A percentile compares a stretch with the other conserved stretches of the same genome.
phyloP scores from a whole-genome alignment of 441 rosid genomes.

The Viola pubescens region DNA sequence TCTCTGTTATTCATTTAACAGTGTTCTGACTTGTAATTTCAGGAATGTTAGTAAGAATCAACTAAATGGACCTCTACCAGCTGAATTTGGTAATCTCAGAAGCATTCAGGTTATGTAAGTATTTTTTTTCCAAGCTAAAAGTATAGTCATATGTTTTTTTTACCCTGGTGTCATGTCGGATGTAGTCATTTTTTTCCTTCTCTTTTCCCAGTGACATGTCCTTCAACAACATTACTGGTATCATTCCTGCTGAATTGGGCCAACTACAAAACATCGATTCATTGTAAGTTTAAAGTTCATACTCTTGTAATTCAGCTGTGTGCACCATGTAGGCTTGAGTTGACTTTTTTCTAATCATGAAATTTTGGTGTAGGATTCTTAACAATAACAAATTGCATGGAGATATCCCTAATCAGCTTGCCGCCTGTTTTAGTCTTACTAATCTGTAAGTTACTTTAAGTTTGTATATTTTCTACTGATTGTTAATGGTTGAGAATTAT shows the following conservation, averaged over 20 bases:
- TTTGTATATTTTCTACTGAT: not conserved
- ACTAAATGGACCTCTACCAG: constrained; percentile 56
- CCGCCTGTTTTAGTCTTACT: constrained; percentile 69
- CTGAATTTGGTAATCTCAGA: constrained; percentile 75
- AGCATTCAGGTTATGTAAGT: constrained; percentile 70
- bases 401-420: constrained; percentile 66
- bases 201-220: constrained; percentile 51
- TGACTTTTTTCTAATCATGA: too few relatives aligned
- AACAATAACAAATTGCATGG: constrained; percentile 72
- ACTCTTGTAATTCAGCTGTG: too few relatives aligned
- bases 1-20: too few relatives aligned
- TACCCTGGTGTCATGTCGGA: too few relatives aligned
- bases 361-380: constrained; percentile 37
- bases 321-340: too few relatives aligned
- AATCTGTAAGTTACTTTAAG: constrained; percentile 35
- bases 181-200: not conserved
- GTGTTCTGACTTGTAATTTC: not conserved
- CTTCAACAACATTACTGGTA: constrained; percentile 54
- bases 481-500: not conserved
- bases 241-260: constrained; percentile 71
- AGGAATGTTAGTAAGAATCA: constrained; percentile 75
- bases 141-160: not conserved
- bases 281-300: constrained; percentile 39
- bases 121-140: not conserved
- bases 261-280: constrained; percentile 72